Percentiles rank a stretch among this genome's conserved stretches.
These are phyloP conservation scores for Fistulina hepatica DNA, from an alignment of 1,284 basidiomycete species.

Conservation along the genomic window DNA sequence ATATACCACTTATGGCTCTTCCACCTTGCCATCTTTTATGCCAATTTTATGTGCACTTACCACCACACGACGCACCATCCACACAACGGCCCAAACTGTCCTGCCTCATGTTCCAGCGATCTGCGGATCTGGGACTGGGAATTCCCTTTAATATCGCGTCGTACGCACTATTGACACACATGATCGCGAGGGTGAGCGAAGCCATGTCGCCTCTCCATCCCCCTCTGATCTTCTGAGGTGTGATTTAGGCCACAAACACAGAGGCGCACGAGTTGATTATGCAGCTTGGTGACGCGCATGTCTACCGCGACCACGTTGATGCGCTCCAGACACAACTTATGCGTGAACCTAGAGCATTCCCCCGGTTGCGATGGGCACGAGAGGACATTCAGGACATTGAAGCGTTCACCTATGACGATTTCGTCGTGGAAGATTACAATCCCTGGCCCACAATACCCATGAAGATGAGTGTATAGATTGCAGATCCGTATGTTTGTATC, in stretches of 20 bases:
- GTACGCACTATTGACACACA: constrained; percentile 92
- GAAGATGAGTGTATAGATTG: constrained; percentile 90
- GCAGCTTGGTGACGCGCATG: constrained; percentile 94
- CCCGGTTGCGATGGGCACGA: constrained; percentile 66
- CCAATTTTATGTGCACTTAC: constrained; percentile 94
- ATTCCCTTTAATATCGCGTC: constrained; percentile 99
- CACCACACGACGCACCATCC: constrained; percentile 36
- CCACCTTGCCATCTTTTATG: constrained; percentile 98
- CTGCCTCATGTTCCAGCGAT: constrained; percentile 97
- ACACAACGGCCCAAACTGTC: constrained; percentile 64
- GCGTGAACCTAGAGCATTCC: constrained; percentile 75
- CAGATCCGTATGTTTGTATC: too few species aligned
- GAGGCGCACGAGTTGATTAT: constrained; percentile 84
- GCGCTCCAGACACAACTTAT: constrained; percentile 76
- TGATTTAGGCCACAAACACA: constrained; percentile 79
- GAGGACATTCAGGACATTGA: constrained; percentile 66
- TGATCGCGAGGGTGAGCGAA: too few species aligned
- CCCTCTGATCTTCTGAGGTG: too few species aligned
- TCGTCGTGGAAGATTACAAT: constrained; percentile 80
- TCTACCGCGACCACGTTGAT: constrained; percentile 88
- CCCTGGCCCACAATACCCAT: constrained; percentile 84
- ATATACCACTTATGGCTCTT: constrained; percentile 88
- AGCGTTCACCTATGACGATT: constrained; percentile 73
- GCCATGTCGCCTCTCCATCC: too few species aligned
- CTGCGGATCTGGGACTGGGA: constrained; percentile 92